Evolutionary conservation across 2,329 filamentous ascomycete species (phyloP), one percentile per base, ranked within the genome.

Genomic region (Ascochyta pisi): DNA sequence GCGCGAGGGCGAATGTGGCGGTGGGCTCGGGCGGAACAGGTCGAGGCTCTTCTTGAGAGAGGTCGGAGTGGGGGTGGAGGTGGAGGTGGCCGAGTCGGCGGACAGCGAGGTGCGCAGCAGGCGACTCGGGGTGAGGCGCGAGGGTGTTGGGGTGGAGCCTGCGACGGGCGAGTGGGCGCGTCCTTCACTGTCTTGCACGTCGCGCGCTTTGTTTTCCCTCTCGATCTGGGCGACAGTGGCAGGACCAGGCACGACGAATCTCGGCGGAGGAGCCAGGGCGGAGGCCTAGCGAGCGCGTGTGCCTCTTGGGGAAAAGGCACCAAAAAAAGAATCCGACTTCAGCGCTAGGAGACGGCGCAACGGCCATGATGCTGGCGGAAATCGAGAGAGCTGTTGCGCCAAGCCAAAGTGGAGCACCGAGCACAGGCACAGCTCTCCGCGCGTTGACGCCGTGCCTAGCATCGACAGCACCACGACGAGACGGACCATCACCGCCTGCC

Each of bases 1-100:
- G 41, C 44, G 55, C 40, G 57, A 41, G 33, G 57, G 49, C 38
- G 57, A 49, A 50, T 62, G 58, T 56, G 63, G 54, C 42, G 63
- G 61, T 9, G 67, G 67, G 58, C 64, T 67, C 50, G 54, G 61
- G 57, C 59, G 61, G 58, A 68, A 66, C 47, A 65, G 66, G 12
- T 67, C 54, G 54, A 67, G 50, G 60, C 57, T 63, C 64, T 60
- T 68, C 35, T 46, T 45, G 22, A 42, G 34, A 23, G 26, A 29
- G 16, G 27, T 10, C 7, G 7, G 23, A 33, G 34, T 34, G 34
- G 19, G 22, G 23, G 45, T 35, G 52, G 46, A 46, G 34, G 46
- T 9, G 33, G n/a, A 6, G 24, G 45, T 39, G 52, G 52, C 40
- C 41, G 46, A 50, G 27, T 50, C 52, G 34, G 46, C 22, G 35